Base-by-base conservation (phyloP, 768 basidiomycete species). In the Trametes cingulata region DNA sequence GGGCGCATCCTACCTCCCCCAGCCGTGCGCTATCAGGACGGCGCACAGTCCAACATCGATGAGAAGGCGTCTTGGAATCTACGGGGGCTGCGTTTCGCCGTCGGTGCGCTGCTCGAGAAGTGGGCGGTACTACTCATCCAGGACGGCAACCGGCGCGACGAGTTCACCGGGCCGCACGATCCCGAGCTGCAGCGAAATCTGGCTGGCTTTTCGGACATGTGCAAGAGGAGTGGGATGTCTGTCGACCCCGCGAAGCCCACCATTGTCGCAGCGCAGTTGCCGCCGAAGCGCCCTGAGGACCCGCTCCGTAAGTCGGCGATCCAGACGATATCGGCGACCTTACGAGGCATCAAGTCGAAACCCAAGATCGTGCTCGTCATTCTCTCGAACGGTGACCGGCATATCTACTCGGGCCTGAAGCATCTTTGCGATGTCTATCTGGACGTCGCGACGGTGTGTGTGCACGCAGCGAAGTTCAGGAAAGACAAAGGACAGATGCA, bases 101-200 rank as follows among this genome's bases (percentile, higher is more conserved):
- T 69, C 24, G 88, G 88, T 10, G 84, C 77, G 7, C 72, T 66
- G 14, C 71, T 93, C 49, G 75, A 76, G 22, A 82, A 81, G 22
- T 91, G 90, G 88, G 82, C 79, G 1, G 86, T 91, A 12, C 74
- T 93, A 14, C 74, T 91, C 42, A 83, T 93, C 63, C 74, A 77
- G 57, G 90, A 91, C 63, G 76, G 80, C 13, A 78, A 78, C 51
- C 24, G 33, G 14, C 68, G 82, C n/a, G 82, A 84, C 42, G 90
- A 92, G 67, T 92, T 92, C 63, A 35, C 42, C 1, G 80, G 77
- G 10, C 60, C 77, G 2, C 57, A 73, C 6, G 91, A 93, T 65
- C 82, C 82, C 2, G 77, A 78, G n/a, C 73, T 93, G 36, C 59
- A 57, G 37, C 43, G 60, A 3, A 73, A 76, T 1, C 71, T 90